These are phyloP conservation scores for Cyberlindnera americana DNA, from an alignment of 805 yeast species.

Conservation along the genomic window DNA sequence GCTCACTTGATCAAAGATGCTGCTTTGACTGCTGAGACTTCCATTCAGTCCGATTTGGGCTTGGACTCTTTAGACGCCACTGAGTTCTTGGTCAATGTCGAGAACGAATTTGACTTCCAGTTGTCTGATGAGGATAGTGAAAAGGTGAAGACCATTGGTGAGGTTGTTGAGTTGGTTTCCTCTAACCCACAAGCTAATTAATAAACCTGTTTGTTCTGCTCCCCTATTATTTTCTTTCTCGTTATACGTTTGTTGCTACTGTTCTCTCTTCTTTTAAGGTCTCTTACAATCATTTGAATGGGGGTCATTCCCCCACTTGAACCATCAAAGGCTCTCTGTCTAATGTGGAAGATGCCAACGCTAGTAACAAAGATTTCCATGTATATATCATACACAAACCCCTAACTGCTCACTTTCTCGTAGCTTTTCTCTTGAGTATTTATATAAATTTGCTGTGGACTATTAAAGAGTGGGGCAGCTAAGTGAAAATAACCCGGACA, in stretches of 20 bases:
- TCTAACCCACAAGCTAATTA: conserved; percentile 50
- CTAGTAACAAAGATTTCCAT: too few species aligned
- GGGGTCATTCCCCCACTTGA: too few species aligned
- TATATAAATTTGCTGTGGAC: too few species aligned
- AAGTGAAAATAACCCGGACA: too few species aligned
- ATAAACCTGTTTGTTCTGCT: neutral
- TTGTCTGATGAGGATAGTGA: conserved; percentile 91
- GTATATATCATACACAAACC: too few species aligned
- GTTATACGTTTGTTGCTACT: neutral
- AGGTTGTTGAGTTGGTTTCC: conserved; percentile 83
- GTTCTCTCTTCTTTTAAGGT: too few species aligned
- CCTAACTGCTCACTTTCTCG: too few species aligned
- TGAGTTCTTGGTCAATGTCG: conserved; percentile 93
- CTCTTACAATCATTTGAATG: too few species aligned
- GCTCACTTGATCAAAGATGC: conserved; percentile 60
- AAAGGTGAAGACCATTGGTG: conserved; percentile 88
- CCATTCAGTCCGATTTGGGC: conserved; percentile 59
- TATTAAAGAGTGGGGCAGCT: too few species aligned
- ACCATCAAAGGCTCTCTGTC: too few species aligned
- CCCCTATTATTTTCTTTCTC: neutral
- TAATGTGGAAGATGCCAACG: too few species aligned
- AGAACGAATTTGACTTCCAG: conserved; percentile 84
- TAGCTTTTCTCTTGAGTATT: neutral
- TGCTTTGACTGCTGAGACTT: conserved; percentile 34
- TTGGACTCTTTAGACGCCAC: conserved; percentile 92